phyloP scores from a whole-genome alignment of 129 eudicot genomes.

The Tagetes patula region DNA sequence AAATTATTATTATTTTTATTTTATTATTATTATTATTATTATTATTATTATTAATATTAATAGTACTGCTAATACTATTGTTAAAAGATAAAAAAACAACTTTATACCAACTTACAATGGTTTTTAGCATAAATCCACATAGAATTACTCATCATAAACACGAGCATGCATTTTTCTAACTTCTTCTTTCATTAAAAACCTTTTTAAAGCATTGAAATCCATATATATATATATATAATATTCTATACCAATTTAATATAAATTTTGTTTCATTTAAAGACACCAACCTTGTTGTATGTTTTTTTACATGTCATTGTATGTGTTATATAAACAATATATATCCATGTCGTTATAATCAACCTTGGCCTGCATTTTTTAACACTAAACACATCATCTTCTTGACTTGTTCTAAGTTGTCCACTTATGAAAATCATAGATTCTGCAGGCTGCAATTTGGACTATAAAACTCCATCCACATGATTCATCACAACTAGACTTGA shows the following conservation, averaged over 20 bases:
- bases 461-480: conserved; percentile 24
- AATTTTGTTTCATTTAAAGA: background rate
- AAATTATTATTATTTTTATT: too few relatives aligned
- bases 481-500: conserved; percentile 25
- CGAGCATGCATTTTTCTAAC: background rate
- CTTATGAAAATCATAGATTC: conserved; percentile 24
- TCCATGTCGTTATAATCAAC: conserved; percentile 28
- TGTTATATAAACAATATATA: conserved; percentile 19
- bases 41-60: too few relatives aligned
- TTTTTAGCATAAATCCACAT: too few relatives aligned
- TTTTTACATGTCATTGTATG: conserved; percentile 22
- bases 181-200: too few relatives aligned
- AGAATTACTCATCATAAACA: conserved; percentile 17
- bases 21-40: too few relatives aligned
- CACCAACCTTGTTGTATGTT: conserved; percentile 19
- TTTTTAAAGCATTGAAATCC: too few relatives aligned
- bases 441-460: background rate
- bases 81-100: background rate
- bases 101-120: background rate
- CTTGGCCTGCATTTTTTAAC: conserved; percentile 33
- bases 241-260: too few relatives aligned
- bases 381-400: conserved; percentile 4
- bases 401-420: conserved; percentile 33
- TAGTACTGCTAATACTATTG: too few relatives aligned
- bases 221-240: too few relatives aligned